phyloP scores from a whole-genome alignment of 768 basidiomycete species.

The Pleurotus cornucopiae region DNA sequence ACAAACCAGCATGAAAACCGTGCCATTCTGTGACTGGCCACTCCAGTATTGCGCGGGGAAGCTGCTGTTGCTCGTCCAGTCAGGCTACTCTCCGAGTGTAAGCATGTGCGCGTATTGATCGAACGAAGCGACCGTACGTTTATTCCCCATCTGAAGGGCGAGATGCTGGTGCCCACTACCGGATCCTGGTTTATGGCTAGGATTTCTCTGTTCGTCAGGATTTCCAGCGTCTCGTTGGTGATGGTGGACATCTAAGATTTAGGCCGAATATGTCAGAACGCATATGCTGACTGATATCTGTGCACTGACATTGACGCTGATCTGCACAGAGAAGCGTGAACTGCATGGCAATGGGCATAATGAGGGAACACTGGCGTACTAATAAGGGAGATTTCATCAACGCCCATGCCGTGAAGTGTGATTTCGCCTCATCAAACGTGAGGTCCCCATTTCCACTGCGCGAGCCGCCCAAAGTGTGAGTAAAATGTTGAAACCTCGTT shows the following conservation, averaged over 20 bases:
- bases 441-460: slow-evolving; percentile 59
- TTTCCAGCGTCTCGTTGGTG: slow-evolving; percentile 44
- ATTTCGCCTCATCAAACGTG: slow-evolving; percentile 59
- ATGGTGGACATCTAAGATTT: slow-evolving; percentile 42
- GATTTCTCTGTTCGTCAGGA: slow-evolving; percentile 61
- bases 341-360: not conserved
- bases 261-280: too few species aligned
- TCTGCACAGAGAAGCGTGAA: slow-evolving; percentile 18
- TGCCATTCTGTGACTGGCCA: slow-evolving; percentile 54
- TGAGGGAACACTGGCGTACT: slow-evolving; percentile 16
- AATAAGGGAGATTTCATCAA: slow-evolving; percentile 63
- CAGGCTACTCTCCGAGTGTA: slow-evolving; percentile 19
- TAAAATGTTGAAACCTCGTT: not conserved
- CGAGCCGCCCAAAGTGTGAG: too few species aligned
- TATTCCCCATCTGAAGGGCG: slow-evolving; percentile 67
- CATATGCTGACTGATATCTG: too few species aligned
- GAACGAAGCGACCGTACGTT: slow-evolving; percentile 35
- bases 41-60: slow-evolving; percentile 67
- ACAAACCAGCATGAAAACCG: slow-evolving; percentile 57
- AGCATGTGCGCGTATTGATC: too few species aligned
- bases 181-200: slow-evolving; percentile 69
- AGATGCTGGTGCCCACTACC: slow-evolving; percentile 53
- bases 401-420: slow-evolving; percentile 73
- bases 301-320: slow-evolving; percentile 48
- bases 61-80: slow-evolving; percentile 34